Base-by-base conservation (phyloP, 371 early-diverging fungal species). In the Gilbertella persicaria region DNA sequence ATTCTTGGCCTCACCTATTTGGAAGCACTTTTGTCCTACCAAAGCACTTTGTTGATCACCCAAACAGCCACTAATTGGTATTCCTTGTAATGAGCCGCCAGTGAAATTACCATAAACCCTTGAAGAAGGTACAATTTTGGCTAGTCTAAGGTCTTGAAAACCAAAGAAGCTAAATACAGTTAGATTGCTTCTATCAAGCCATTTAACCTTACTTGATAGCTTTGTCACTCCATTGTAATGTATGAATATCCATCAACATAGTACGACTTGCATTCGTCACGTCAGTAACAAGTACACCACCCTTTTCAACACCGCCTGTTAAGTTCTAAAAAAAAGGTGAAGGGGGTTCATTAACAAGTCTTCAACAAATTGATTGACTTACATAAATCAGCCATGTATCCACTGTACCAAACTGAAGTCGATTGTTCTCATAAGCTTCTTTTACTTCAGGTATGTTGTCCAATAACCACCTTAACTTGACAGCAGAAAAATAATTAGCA, bases 1-100 rank as follows among this genome's bases (percentile, higher is more conserved):
- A 79, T 94, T 96, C 78, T 98, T 98, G 52, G 92, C 91, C 12
- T 75, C 75, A 4, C 75, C 75, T 1, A 46, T 49, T 4, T 44
- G 45, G 64, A 95, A 91, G 71, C 98, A 97, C 51, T 86, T 83
- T 65, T 97, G 98, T 5, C 98, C 98, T 19, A 98, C 95, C 33
- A 96, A 73, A 2, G 98, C 97, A 14, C 96, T 93, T 63, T 98
- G 98, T 65, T 98, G 98, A 75, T 98, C 98, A 28, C 98, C 98
- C 23, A 98, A 70, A 60, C 91, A 89, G 8, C 93, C 95, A 12
- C 91, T 67, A 19, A 95, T 83, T 2, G 91, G 88, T 5, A 91
- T 62, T 35, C 87, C 91, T 62, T 64, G 55, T 14, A 86, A 75
- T 0, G 88, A 66, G 5, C 87, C 87, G 8, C 59, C 49, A 10